Base-by-base conservation (phyloP, 176 grass and related monocot species). In the Aegilops longissima region DNA sequence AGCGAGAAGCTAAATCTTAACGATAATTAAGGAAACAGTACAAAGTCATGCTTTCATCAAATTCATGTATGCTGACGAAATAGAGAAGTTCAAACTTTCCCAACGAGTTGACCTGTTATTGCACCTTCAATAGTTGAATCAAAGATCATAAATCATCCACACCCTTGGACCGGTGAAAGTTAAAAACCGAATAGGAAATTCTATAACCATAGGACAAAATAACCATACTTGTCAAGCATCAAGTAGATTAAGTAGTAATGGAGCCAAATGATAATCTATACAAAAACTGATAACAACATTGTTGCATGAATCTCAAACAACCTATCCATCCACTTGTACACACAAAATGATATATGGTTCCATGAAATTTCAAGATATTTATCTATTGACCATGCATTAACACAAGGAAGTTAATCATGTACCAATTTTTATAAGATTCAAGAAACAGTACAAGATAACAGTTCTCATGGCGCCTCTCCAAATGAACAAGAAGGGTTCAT, bases 401-500 rank as follows among this genome's bases (percentile, higher is more conserved):
- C 36, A 62, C 54, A 84, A 74, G 25, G 40, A 52, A n/a, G 62
- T 47, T 13, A 82, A 58, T 23, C 66, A 39, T 71, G 31, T 58
- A 25, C 31, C 14, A 71, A 71, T 12, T 70, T 39, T 58, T 45
- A 74, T 39, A 84, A 73, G 69, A 9, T 84, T 80, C 61, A 80
- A 79, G 2, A 18, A 63, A n/a, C 16, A 83, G 35, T 73, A 61
- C 33, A 36, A 30, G 34, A 73, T 59, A 51, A 56, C 51, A 84
- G n/a, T 10, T 42, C 20, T 42, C 36, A 47, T 16, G 18, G 58
- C 5, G 6, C 34, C 20, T 84, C 63, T 44, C 10, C 10, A 75
- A 64, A 73, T 75, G 36, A 84, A 74, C 58, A 75, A 63, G 12
- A 83, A 61, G 56, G 70, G 42, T 64, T 56, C 27, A 84, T 74